These are phyloP conservation scores for Pythium pyrilobum DNA, from an alignment of 352 stramenopile species.

Conservation along the genomic window DNA sequence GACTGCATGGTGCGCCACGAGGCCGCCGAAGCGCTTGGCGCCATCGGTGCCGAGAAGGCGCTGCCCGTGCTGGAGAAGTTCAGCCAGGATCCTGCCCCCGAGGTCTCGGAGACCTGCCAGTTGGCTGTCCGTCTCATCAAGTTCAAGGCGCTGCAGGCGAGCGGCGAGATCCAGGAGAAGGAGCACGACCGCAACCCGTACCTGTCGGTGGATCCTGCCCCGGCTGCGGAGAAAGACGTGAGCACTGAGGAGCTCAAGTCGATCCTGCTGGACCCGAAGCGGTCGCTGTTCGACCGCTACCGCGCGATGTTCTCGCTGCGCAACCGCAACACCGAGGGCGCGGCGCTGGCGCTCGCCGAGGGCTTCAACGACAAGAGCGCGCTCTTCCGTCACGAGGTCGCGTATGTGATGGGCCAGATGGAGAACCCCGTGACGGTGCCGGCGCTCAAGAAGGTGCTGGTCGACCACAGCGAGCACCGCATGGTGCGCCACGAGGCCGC, in stretches of 20 bases:
- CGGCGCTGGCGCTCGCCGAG: constrained; percentile 66
- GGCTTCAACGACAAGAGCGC: constrained; percentile 76
- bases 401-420: constrained; percentile 94
- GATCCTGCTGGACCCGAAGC: constrained; percentile 81
- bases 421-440: constrained; percentile 81
- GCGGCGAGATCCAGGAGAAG: constrained; percentile 40
- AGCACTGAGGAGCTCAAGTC: constrained; percentile 73
- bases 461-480: constrained; percentile 88
- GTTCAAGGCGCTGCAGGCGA: constrained; percentile 80
- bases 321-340: constrained; percentile 92
- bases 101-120: constrained; percentile 95
- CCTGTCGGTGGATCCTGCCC: constrained; percentile 94
- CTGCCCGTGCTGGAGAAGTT: constrained; percentile 87
- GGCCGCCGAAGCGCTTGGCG: constrained; percentile 95
- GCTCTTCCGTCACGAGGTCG: constrained; percentile 89
- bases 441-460: constrained; percentile 88
- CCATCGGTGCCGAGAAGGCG: constrained; percentile 88
- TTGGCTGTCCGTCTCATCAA: constrained; percentile 91
- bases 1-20: constrained; percentile 92
- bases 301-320: constrained; percentile 98
- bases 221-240: constrained; percentile 71
- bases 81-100: constrained; percentile 58
- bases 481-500: constrained; percentile 98
- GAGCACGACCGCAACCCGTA: constrained; percentile 89
- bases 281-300: constrained; percentile 92